Evolutionary conservation across 495 filamentous ascomycete species (phyloP), one percentile per base, ranked within the genome.

Genomic region (Astrothelium macrocarpum): DNA sequence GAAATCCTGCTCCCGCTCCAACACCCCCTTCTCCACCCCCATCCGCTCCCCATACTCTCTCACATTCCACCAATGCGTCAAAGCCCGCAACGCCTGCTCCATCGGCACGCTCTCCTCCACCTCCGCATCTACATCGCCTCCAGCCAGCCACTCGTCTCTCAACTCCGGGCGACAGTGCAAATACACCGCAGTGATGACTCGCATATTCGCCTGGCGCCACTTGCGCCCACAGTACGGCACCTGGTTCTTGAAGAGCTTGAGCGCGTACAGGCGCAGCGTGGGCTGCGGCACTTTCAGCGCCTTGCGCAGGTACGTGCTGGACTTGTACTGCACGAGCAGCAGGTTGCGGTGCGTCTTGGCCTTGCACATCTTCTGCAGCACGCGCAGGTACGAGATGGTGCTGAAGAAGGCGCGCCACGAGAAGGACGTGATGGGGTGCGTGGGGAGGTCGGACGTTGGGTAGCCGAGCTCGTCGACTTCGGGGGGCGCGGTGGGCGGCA

Each of bases 181-280:
- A 69, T 96, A 98, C 1, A 97, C 89, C 23, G 91, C 92, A 0
- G 94, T 98, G 72, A 98, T 98, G 67, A 97, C 92, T 60, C 92
- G 87, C 94, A 98, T 98, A 73, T 98, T 97, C 62, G 85, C 85
- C 78, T 98, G 94, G 20, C 94, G 85, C 94, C 94, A 98, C 77
- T 98, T 98, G 16, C 94, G 86, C 23, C 94, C 93, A 74, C 94
- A 97, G 77, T 95, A 98, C 16, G 94, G 94, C 1, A 97, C 94
- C 71, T 97, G 95, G 63, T 89, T 90, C 74, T 98, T 98, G 85
- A 97, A 96, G 0, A 98, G 83, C 72, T 98, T 98, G 70, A 98
- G 85, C 9, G 93, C 95, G 77, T 97, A 97, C 31, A 93, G 85
- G 9, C 95, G 87, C 23, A 98, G 81, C 65, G 90, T 80, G 0